Evolutionary conservation across 2,329 filamentous ascomycete species (phyloP), one percentile per base, ranked within the genome.

Genomic region (Colletotrichum tabaci): DNA sequence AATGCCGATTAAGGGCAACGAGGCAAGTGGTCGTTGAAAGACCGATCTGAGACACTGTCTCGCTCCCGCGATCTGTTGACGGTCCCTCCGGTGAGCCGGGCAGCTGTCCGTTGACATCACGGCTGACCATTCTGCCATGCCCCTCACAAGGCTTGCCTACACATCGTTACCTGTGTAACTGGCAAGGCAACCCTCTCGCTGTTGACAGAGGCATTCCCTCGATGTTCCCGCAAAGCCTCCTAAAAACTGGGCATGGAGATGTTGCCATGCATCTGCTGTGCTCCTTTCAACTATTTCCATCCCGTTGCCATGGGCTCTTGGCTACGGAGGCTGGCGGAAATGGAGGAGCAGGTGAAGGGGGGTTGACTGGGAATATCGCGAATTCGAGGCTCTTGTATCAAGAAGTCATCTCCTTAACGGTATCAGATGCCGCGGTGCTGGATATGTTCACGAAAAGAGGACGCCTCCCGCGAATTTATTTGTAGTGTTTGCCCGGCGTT

Each of bases 121-220:
- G 16, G 10, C 21, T 47, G 49, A 49, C 30, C 35, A 23, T 30
- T 40, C 42, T 21, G 15, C 30, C 26, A 42, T n/a, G n/a, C 21
- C 46, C 30, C 66, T 55, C 42, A 50, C 30, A 67, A 44, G 58
- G n/a, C 53, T 57, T 23, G 38, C 35, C 35, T 42, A 13, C 35
- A 40, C 8, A 26, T 21, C 9, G 47, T 49, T 40, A 23, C 61
- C 18, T 52, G 23, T 35, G 46, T 18, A 16, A 42, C 7, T 16
- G 26, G 44, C 44, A 49, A 50, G 44, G 21, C 38, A 42, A 35
- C 16, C 40, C 9, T 12, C 30, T 35, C 12, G 16, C 40, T 30
- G 8, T 49, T 21, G n/a, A 49, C 8, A 23, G 9, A 49, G n/a
- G 12, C 47, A 49, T 15, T 3, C 16, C 16, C 15, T 57, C n/a